Evolutionary conservation across 305 asterid species (phyloP).

Genomic region (Vinca major): DNA sequence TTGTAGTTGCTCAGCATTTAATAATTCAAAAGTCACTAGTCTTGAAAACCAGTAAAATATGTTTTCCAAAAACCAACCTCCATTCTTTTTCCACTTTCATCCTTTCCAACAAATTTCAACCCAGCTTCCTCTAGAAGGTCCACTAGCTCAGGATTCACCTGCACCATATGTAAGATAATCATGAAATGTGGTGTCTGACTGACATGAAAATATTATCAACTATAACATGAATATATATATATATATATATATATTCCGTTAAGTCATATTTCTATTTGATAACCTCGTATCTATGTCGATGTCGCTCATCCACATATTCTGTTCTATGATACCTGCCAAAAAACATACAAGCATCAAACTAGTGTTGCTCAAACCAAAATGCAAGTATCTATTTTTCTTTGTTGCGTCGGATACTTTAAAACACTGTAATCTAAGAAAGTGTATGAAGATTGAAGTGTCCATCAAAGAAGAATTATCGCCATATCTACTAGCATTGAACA

Average conservation of each 20-base stretch:
- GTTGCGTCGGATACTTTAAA: not conserved
- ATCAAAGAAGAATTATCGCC: not conserved
- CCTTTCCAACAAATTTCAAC: constrained; percentile 80
- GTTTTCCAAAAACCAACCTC: constrained; percentile 47
- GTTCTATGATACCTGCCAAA: constrained; percentile 55
- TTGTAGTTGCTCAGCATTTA: not conserved
- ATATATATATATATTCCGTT: not conserved
- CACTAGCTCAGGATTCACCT: constrained; percentile 87
- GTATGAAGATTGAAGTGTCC: not conserved
- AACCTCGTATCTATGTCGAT: constrained; percentile 94
- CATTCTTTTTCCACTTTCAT: constrained; percentile 84
- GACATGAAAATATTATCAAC: not conserved
- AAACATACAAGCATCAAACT: constrained; percentile 9
- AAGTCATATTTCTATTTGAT: constrained; percentile 1
- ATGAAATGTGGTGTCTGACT: constrained; percentile 5
- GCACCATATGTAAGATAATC: constrained; percentile 16
- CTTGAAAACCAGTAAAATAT: not conserved
- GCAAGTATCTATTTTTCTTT: not conserved
- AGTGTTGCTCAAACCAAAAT: not conserved
- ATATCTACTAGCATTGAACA: not conserved
- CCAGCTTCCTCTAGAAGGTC: constrained; percentile 63
- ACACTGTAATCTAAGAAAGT: not conserved
- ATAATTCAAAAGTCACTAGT: not conserved
- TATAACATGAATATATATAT: too few species aligned
- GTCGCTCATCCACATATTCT: constrained; percentile 74